A percentile compares a stretch with the other conserved stretches of the same genome.
These are phyloP conservation scores for Daldinia bambusicola DNA, from an alignment of 495 filamentous ascomycete genomes.

Conservation along the genomic window DNA sequence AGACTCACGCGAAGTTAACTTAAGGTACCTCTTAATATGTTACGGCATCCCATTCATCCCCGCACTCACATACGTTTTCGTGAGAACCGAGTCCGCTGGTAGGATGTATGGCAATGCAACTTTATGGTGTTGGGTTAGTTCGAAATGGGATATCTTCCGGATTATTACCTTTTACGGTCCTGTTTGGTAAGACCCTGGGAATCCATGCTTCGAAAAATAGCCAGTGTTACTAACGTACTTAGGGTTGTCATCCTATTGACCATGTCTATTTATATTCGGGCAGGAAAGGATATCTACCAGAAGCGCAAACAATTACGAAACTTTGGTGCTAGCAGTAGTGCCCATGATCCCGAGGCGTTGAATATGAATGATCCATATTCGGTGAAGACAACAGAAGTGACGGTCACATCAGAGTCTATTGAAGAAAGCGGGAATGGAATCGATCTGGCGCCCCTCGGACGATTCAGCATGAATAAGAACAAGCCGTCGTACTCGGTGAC, in stretches of 20 bases:
- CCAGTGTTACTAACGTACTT: conserved; percentile 22
- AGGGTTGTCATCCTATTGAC: conserved; percentile 74
- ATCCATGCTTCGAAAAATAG: background rate
- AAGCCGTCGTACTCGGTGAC: conserved; percentile 58
- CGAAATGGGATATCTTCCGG: conserved; percentile 75
- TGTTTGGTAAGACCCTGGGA: conserved; percentile 68
- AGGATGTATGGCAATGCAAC: conserved; percentile 80
- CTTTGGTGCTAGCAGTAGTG: conserved; percentile 52
- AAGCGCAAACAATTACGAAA: conserved; percentile 61
- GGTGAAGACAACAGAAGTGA: conserved; percentile 68
- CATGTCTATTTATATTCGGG: conserved; percentile 76
- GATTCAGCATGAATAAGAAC: conserved; percentile 28
- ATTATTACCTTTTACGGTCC: conserved; percentile 85
- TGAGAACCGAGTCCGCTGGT: conserved; percentile 59
- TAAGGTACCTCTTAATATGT: conserved; percentile 70
- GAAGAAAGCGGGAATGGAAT: conserved; percentile 31
- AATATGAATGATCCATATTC: conserved; percentile 60
- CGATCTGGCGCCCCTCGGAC: conserved; percentile 43
- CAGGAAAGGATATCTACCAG: conserved; percentile 75
- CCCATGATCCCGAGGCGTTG: conserved; percentile 56
- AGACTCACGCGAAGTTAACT: background rate
- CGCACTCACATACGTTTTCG: conserved; percentile 73
- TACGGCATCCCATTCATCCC: conserved; percentile 82
- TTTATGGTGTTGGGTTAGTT: conserved; percentile 84
- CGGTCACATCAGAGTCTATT: conserved; percentile 56